Evolutionary conservation across 768 basidiomycete genomes (phyloP).

Genomic region (Amylocystis lapponica): DNA sequence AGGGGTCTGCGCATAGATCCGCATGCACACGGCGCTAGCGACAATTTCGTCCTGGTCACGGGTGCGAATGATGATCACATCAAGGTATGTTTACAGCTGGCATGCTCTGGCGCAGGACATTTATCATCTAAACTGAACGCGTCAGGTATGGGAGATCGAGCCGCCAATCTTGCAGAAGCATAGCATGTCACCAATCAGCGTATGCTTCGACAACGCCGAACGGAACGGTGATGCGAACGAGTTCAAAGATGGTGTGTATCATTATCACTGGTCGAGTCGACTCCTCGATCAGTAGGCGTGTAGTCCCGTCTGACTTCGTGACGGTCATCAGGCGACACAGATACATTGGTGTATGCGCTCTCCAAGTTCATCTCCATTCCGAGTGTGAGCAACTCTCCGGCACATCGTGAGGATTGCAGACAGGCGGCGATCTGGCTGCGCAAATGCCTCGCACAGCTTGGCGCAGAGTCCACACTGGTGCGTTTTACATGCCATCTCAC

Average conservation of each 20-base stretch:
- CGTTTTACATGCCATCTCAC: slow-evolving; percentile 14
- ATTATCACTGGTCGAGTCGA: too few relatives aligned
- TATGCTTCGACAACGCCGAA: too few relatives aligned
- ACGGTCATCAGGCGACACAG: too few relatives aligned
- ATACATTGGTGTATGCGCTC: slow-evolving; percentile 72
- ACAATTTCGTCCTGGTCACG: slow-evolving; percentile 49
- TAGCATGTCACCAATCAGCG: not conserved
- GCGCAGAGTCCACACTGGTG: slow-evolving; percentile 75
- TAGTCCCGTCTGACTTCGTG: too few relatives aligned
- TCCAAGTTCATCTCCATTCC: slow-evolving; percentile 84
- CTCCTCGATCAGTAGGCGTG: too few relatives aligned
- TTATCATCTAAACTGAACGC: not conserved
- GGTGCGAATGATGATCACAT: slow-evolving; percentile 84
- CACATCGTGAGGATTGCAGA: slow-evolving; percentile 79
- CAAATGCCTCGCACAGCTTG: slow-evolving; percentile 82
- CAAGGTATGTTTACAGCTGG: slow-evolving; percentile 43
- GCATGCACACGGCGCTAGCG: not conserved
- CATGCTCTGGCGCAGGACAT: too few relatives aligned
- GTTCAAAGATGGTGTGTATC: too few relatives aligned
- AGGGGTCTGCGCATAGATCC: not conserved
- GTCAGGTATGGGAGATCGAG: slow-evolving; percentile 36
- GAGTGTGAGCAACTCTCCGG: slow-evolving; percentile 68
- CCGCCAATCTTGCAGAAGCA: slow-evolving; percentile 10
- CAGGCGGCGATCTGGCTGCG: slow-evolving; percentile 93
- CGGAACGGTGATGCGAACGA: too few relatives aligned